Evolutionary conservation across 2,329 filamentous ascomycete genomes (phyloP).

Genomic region (Trichoderma guizhouense): DNA sequence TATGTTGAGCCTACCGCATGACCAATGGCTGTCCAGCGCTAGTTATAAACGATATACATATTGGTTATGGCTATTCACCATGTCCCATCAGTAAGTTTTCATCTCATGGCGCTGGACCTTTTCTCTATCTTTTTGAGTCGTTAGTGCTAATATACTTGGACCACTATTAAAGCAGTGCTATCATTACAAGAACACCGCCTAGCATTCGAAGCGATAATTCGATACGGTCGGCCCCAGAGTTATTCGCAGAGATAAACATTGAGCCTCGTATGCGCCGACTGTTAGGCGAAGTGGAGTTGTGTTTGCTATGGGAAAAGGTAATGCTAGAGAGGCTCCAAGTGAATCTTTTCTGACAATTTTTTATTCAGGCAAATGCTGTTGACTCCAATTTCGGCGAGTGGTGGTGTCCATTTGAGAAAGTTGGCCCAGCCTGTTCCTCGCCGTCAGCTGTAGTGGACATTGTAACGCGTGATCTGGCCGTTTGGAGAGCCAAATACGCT

Average conservation of each 20-base stretch:
- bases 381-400: not conserved
- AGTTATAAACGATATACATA: not conserved
- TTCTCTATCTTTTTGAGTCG: no score
- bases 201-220: not conserved
- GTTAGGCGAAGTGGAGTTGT: not conserved
- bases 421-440: not conserved
- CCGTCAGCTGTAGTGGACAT: not conserved
- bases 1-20: not conserved
- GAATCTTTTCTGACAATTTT: not conserved
- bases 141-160: not conserved
- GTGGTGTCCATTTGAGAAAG: not conserved
- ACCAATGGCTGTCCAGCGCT: not conserved
- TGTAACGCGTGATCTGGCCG: not conserved
- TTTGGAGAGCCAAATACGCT: not conserved
- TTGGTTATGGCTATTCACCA: not conserved
- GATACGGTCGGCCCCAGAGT: not conserved
- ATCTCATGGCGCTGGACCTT: not conserved
- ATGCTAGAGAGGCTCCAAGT: fast-evolving
- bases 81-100: not conserved
- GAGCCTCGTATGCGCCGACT: not conserved
- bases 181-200: not conserved
- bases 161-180: not conserved
- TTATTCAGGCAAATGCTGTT: not conserved
- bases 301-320: not conserved
- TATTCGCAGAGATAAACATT: not conserved